Evolutionary conservation across 1,139 yeast species (phyloP).

Genomic region (Suhomyces terraborum): DNA sequence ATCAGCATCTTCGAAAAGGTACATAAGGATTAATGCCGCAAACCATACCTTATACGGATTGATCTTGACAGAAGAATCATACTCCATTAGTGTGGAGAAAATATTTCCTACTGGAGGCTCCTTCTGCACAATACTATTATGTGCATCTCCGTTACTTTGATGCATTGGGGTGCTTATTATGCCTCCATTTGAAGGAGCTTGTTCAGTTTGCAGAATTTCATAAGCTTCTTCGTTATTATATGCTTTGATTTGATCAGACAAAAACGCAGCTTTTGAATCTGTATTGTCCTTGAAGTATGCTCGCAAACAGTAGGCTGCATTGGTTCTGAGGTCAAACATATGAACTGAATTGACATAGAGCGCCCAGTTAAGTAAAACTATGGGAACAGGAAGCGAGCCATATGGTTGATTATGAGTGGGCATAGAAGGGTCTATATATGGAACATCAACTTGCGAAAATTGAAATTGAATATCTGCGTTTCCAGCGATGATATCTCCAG

Average conservation of each 20-base stretch:
- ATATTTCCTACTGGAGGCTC: conserved; percentile 51
- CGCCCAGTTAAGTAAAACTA: conserved; percentile 82
- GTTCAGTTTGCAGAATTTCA: conserved; percentile 3
- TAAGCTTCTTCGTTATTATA: conserved; percentile 36
- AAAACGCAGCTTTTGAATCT: conserved; percentile 61
- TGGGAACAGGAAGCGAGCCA: conserved; percentile 62
- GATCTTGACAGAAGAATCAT: conserved; percentile 70
- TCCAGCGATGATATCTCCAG: conserved; percentile 73
- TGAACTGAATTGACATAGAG: conserved; percentile 79
- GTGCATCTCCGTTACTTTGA: conserved; percentile 4
- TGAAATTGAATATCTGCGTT: conserved; percentile 65
- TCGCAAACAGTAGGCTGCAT: conserved; percentile 64
- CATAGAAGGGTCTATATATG: conserved; percentile 82
- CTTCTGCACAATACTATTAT: neutral
- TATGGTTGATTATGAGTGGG: conserved; percentile 48
- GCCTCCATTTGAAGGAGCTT: conserved; percentile 3
- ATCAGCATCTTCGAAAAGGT: conserved; percentile 59
- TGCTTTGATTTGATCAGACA: conserved; percentile 62
- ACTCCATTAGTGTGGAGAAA: conserved; percentile 70
- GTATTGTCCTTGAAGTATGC: conserved; percentile 69
- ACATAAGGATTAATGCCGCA: conserved; percentile 66
- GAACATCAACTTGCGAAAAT: conserved; percentile 84
- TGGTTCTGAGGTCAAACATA: conserved; percentile 75
- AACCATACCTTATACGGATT: conserved; percentile 93
- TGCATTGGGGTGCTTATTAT: neutral